A percentile compares a stretch with the other conserved stretches of the same genome.
These are phyloP conservation scores for Metschnikowia anglica DNA, from an alignment of 805 yeast genomes.

Conservation along the genomic window DNA sequence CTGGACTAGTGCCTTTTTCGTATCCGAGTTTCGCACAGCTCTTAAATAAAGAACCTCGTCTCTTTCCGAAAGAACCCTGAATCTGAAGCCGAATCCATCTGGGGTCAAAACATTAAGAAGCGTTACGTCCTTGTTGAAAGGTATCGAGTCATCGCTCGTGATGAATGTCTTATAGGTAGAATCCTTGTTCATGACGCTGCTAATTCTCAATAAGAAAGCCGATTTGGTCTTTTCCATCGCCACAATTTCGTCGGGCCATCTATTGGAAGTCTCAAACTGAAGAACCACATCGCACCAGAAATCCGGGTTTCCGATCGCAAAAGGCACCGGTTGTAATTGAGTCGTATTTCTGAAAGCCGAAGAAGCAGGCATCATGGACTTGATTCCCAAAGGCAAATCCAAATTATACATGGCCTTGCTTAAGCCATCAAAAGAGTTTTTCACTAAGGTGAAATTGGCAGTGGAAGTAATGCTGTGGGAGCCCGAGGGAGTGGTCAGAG, in stretches of 20 bases:
- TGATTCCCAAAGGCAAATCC: conserved; percentile 66
- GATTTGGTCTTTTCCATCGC: conserved; percentile 88
- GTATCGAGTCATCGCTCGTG: conserved; percentile 64
- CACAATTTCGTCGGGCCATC: conserved; percentile 91
- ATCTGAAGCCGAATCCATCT: conserved; percentile 83
- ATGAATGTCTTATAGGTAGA: conserved; percentile 58
- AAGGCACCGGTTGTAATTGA: conserved; percentile 76
- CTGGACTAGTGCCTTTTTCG: conserved; percentile 59
- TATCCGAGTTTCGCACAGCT: conserved; percentile 65
- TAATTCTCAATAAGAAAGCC: conserved; percentile 76
- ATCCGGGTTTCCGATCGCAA: conserved; percentile 70
- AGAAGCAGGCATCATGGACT: conserved; percentile 71
- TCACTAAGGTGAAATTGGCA: conserved; percentile 31
- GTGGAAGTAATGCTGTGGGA: conserved; percentile 46
- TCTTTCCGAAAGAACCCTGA: conserved; percentile 77
- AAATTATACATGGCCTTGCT: conserved; percentile 47
- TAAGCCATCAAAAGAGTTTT: conserved; percentile 49
- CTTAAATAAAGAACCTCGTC: conserved; percentile 74
- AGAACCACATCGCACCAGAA: conserved; percentile 77
- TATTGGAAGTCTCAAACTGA: conserved; percentile 85
- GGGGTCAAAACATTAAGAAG: conserved; percentile 72
- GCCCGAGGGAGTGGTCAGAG: conserved; percentile 57
- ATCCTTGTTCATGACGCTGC: conserved; percentile 47
- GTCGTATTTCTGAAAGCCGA: conserved; percentile 76
- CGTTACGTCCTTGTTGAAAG: conserved; percentile 59